phyloP scores from a whole-genome alignment of 2,329 filamentous ascomycete species.

The Helminthosporium solani region DNA sequence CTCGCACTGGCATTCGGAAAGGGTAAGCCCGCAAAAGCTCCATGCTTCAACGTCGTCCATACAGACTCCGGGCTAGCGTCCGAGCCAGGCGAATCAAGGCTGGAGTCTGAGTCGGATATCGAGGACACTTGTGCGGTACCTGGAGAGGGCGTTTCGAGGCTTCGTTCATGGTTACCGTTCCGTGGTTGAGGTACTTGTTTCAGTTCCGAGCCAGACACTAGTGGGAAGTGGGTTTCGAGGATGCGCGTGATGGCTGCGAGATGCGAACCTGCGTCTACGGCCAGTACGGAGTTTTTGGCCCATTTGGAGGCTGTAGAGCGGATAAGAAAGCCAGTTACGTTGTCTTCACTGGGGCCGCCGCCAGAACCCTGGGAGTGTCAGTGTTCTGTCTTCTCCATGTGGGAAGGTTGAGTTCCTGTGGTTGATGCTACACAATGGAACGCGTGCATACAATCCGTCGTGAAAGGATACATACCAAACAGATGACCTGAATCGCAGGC shows the following conservation, averaged over 20 bases:
- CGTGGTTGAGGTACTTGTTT: slow-evolving; percentile 12
- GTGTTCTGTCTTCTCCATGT: neutral
- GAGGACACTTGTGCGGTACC: slow-evolving; percentile 19
- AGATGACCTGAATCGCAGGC: slow-evolving; percentile 51
- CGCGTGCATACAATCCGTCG: neutral
- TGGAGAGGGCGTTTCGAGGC: slow-evolving; percentile 29
- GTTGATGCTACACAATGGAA: neutral
- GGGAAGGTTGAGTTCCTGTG: neutral
- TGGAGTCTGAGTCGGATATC: slow-evolving; percentile 29
- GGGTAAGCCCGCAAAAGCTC: slow-evolving; percentile 78
- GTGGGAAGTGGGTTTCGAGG: slow-evolving; percentile 60
- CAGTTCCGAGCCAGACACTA: slow-evolving; percentile 32
- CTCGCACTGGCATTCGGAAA: slow-evolving; percentile 65
- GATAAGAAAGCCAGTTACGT: slow-evolving; percentile 85
- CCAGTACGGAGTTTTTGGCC: slow-evolving; percentile 78
- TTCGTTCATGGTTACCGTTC: slow-evolving; percentile 15
- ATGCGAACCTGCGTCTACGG: slow-evolving; percentile 92
- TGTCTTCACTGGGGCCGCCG: slow-evolving; percentile 86
- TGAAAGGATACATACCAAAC: slow-evolving; percentile 42
- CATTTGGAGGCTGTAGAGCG: slow-evolving; percentile 77
- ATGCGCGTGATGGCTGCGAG: slow-evolving; percentile 81
- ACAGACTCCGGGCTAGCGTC: slow-evolving; percentile 41
- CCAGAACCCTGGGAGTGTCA: slow-evolving; percentile 68
- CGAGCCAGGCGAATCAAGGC: slow-evolving; percentile 26
- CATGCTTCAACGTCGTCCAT: slow-evolving; percentile 58